These are phyloP conservation scores for Penicillium canescens DNA, from an alignment of 495 filamentous ascomycete genomes.

Conservation along the genomic window DNA sequence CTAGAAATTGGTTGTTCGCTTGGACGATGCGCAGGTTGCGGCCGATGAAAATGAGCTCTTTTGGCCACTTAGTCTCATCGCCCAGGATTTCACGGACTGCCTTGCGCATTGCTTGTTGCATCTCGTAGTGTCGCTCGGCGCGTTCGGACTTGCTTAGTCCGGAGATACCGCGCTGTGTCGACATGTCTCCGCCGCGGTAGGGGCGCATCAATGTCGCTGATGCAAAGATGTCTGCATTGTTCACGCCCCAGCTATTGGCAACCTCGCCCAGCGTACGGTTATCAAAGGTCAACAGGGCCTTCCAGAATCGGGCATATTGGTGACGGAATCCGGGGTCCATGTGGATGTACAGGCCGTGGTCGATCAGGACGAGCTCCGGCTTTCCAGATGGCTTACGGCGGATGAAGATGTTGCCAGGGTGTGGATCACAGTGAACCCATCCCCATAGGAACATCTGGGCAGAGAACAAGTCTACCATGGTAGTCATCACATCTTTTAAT, in stretches of 20 bases:
- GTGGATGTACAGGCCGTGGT: constrained; percentile 93
- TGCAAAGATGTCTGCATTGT: constrained; percentile 86
- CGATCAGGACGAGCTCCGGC: constrained; percentile 90
- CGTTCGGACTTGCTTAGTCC: constrained; percentile 58
- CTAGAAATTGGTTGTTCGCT: constrained; percentile 79
- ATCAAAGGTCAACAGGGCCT: constrained; percentile 88
- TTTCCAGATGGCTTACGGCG: constrained; percentile 77
- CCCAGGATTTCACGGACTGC: constrained; percentile 81
- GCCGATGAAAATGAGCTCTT: constrained; percentile 92
- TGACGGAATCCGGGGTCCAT: constrained; percentile 83
- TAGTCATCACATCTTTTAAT: constrained; percentile 86
- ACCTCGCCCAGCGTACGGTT: constrained; percentile 74
- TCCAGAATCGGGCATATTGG: constrained; percentile 93
- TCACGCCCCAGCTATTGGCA: constrained; percentile 79
- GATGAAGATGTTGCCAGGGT: constrained; percentile 97
- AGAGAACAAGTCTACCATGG: constrained; percentile 91
- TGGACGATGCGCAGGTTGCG: constrained; percentile 94
- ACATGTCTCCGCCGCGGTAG: constrained; percentile 79
- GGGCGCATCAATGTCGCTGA: constrained; percentile 86
- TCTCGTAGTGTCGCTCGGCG: constrained; percentile 68
- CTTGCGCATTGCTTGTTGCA: constrained; percentile 80
- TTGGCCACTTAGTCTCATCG: constrained; percentile 90
- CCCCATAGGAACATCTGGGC: constrained; percentile 98
- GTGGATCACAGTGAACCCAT: constrained; percentile 90
- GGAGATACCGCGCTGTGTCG: constrained; percentile 58